phyloP scores from a whole-genome alignment of 1,284 basidiomycete species.

The Anthracocystis walkeri region DNA sequence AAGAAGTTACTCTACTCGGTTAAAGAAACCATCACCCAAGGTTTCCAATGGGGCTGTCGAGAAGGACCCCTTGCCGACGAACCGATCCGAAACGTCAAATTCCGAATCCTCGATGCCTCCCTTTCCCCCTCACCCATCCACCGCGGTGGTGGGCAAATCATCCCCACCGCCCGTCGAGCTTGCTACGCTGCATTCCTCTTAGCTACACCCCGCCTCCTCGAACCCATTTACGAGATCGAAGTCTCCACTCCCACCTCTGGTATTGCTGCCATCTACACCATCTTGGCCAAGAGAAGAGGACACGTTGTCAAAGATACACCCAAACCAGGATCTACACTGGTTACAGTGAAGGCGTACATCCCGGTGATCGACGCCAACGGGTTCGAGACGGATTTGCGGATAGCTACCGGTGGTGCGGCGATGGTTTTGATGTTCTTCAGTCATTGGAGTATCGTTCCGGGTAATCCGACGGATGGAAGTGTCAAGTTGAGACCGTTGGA shows the following conservation, averaged over 20 bases:
- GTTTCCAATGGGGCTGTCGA: slow-evolving; percentile 98
- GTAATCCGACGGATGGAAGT: slow-evolving; percentile 94
- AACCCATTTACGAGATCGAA: slow-evolving; percentile 98
- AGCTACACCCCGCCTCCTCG: slow-evolving; percentile 75
- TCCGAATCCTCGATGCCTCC: slow-evolving; percentile 90
- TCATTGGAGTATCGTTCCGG: slow-evolving; percentile 98
- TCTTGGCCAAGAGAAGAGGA: slow-evolving; percentile 92
- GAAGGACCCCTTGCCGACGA: slow-evolving; percentile 98
- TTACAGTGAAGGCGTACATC: slow-evolving; percentile 96
- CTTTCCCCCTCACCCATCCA: slow-evolving; percentile 95
- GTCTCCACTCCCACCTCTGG: slow-evolving; percentile 98
- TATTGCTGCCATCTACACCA: slow-evolving; percentile 96
- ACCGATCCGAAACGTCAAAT: slow-evolving; percentile 98
- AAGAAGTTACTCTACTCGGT: slow-evolving; percentile 90
- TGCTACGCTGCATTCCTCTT: slow-evolving; percentile 99
- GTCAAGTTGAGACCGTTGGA: slow-evolving; percentile 95
- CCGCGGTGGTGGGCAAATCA: slow-evolving; percentile 97
- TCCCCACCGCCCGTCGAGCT: slow-evolving; percentile 94
- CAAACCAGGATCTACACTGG: slow-evolving; percentile 95
- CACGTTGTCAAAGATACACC: slow-evolving; percentile 98
- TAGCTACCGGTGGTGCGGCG: slow-evolving; percentile 96
- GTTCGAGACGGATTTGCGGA: slow-evolving; percentile 96
- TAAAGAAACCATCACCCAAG: slow-evolving; percentile 95
- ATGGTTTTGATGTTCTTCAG: slow-evolving; percentile 96
- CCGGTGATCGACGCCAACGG: slow-evolving; percentile 99